Percentiles rank a stretch among this genome's conserved stretches.
Conservation (phyloP, 768 basidiomycete genomes). For the Paxillus ammoniavirescens region DNA sequence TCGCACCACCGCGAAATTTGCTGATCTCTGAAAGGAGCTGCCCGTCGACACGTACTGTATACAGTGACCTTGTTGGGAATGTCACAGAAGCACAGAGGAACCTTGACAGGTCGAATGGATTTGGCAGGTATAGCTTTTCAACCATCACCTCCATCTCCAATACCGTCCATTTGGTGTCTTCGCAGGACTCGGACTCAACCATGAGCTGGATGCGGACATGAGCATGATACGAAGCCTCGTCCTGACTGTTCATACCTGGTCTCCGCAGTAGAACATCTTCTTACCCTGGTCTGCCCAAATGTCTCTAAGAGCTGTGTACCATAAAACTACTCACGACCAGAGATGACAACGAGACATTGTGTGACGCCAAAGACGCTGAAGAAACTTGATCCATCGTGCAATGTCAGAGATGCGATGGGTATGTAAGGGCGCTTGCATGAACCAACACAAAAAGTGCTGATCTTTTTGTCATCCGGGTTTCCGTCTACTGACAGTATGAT, state of each 20-base stretch:
- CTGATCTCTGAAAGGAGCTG: neutral
- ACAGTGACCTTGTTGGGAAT: conserved; percentile 32
- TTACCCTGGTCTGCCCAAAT: neutral
- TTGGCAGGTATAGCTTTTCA: conserved; percentile 36
- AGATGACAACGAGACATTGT: conserved; percentile 25
- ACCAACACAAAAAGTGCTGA: conserved; percentile 45
- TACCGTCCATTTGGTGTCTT: conserved; percentile 35
- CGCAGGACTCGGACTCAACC: neutral
- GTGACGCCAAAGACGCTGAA: conserved; percentile 29
- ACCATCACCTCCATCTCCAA: conserved; percentile 49
- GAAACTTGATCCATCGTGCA: conserved; percentile 10
- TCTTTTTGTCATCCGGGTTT: conserved; percentile 52
- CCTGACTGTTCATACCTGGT: conserved; percentile 7
- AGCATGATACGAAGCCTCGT: neutral
- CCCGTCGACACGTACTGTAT: conserved; percentile 4
- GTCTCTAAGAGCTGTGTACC: neutral
- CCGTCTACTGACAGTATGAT: conserved; percentile 37
- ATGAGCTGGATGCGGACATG: neutral
- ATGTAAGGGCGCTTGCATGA: neutral
- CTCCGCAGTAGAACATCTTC: conserved; percentile 5
- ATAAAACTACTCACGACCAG: conserved; percentile 11
- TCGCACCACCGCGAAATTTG: neutral
- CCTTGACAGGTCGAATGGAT: no score
- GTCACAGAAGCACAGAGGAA: conserved; percentile 44
- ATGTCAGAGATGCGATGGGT: neutral